Evolutionary conservation across 2,329 filamentous ascomycete species (phyloP).

Genomic region (Aspergillus sp.): DNA sequence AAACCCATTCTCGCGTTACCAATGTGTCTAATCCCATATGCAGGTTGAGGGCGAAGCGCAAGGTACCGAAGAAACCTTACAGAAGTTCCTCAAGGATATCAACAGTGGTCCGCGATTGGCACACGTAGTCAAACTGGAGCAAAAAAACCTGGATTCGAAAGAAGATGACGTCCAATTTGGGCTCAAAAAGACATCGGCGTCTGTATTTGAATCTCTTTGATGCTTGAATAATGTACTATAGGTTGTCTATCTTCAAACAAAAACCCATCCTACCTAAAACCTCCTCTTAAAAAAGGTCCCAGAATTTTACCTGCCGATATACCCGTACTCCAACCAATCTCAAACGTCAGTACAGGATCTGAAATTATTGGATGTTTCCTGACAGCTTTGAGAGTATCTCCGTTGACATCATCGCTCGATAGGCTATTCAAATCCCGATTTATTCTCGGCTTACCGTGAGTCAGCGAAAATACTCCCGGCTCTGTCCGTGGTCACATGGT

Average conservation of each 20-base stretch:
- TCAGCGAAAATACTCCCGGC: slow-evolving; percentile 6
- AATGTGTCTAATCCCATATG: background rate
- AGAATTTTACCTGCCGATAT: background rate
- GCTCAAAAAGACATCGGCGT: slow-evolving; percentile 41
- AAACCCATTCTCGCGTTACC: background rate
- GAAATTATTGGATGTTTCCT: background rate
- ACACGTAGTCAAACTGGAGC: slow-evolving; percentile 71
- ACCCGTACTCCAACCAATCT: background rate
- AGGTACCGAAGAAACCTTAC: slow-evolving; percentile 64
- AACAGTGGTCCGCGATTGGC: slow-evolving; percentile 72
- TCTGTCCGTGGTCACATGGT: slow-evolving; percentile 5
- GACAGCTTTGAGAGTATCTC: background rate
- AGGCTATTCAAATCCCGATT: slow-evolving; percentile 7
- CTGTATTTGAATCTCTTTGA: slow-evolving; percentile 20
- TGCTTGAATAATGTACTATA: background rate
- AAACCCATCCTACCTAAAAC: background rate
- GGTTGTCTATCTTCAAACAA: background rate
- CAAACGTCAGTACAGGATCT: background rate
- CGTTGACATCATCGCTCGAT: slow-evolving; percentile 1
- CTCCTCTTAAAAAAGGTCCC: background rate
- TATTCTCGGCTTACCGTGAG: slow-evolving; percentile 11
- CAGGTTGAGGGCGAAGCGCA: slow-evolving; percentile 91
- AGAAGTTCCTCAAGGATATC: slow-evolving; percentile 71
- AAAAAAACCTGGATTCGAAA: slow-evolving; percentile 62
- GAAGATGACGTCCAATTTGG: slow-evolving; percentile 68